These are phyloP conservation scores for Waitea zeae DNA, from an alignment of 1,284 basidiomycete genomes.

Conservation along the genomic window DNA sequence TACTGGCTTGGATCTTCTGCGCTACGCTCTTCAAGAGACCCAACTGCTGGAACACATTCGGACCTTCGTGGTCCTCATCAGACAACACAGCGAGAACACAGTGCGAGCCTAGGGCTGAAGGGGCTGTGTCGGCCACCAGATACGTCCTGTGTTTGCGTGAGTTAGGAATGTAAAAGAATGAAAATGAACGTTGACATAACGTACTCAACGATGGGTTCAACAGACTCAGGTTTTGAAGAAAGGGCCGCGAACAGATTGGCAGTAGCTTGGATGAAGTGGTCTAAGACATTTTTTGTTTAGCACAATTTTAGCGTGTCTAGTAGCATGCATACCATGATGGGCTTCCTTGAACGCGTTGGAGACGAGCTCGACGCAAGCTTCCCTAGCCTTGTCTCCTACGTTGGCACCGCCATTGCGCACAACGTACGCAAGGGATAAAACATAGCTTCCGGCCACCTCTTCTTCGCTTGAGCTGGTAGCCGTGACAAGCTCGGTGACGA, in stretches of 20 bases:
- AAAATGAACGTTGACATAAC: conserved; percentile 10
- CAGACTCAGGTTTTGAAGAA: conserved; percentile 42
- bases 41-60: conserved; percentile 50
- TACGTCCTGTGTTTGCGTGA: conserved; percentile 24
- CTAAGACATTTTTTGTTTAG: conserved; percentile 28
- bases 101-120: conserved; percentile 44
- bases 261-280: conserved; percentile 56
- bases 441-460: conserved; percentile 57
- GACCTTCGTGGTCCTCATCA: conserved; percentile 21
- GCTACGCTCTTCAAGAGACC: conserved; percentile 46
- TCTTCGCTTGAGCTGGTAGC: conserved; percentile 57
- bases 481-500: conserved; percentile 76
- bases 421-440: conserved; percentile 66
- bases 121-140: conserved; percentile 43
- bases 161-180: conserved; percentile 4
- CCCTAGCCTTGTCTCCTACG: conserved; percentile 61
- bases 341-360: conserved; percentile 63
- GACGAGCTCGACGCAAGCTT: conserved; percentile 60
- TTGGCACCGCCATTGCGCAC: conserved; percentile 58
- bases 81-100: conserved; percentile 48
- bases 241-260: conserved; percentile 55
- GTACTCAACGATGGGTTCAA: conserved; percentile 56
- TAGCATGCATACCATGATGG: conserved; percentile 35
- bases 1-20: conserved; percentile 58
- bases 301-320: background rate